phyloP scores from a whole-genome alignment of 352 stramenopile genomes.

The Globisporangium alternatum region DNA sequence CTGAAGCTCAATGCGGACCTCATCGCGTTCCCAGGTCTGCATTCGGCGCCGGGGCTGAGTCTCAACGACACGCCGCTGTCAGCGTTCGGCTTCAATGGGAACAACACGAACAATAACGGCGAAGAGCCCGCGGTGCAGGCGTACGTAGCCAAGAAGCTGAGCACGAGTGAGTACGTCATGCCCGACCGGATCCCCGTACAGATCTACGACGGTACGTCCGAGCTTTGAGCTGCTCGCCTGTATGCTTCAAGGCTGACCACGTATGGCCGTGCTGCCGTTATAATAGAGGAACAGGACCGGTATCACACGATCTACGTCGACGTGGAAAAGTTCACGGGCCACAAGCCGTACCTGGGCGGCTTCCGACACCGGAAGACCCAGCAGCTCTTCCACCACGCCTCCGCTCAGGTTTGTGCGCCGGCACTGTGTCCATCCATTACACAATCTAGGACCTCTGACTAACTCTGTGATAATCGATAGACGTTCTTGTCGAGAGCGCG shows the following conservation, averaged over 20 bases:
- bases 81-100: conserved; percentile 30
- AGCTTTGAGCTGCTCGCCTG: not conserved
- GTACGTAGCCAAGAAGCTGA: conserved; percentile 37
- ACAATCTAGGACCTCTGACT: not conserved
- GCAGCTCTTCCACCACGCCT: conserved; percentile 90
- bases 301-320: conserved; percentile 57
- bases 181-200: conserved; percentile 78
- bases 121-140: conserved; percentile 45
- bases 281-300: conserved; percentile 43
- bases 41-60: conserved; percentile 27
- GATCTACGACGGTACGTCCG: conserved; percentile 46
- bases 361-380: conserved; percentile 87
- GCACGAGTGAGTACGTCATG: conserved; percentile 78
- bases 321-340: conserved; percentile 69
- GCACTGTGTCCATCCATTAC: not conserved
- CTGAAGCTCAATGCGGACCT: conserved; percentile 53
- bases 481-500: conserved; percentile 52
- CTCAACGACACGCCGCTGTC: conserved; percentile 38
- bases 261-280: not conserved
- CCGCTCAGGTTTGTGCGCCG: conserved; percentile 52
- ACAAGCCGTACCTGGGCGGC: conserved; percentile 88
- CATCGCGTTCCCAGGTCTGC: conserved; percentile 62
- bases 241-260: not conserved
- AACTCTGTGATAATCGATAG: conserved; percentile 16
- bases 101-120: conserved; percentile 8